Conservation (phyloP, 23 red algal species). For the Gracilaria caudata region DNA sequence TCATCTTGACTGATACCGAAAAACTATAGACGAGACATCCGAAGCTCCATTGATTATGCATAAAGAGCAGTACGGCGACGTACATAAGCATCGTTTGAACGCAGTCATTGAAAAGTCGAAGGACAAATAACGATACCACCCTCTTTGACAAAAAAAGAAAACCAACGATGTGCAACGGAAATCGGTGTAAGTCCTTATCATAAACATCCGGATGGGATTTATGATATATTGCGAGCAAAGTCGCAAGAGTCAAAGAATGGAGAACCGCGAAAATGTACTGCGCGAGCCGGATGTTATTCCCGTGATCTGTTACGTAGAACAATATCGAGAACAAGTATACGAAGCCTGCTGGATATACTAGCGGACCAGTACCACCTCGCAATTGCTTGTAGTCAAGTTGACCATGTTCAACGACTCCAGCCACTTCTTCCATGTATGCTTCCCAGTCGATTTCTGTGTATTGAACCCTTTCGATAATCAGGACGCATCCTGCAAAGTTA, state of each 20-base stretch:
- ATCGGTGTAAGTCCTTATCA: not conserved
- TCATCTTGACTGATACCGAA: constrained; percentile 94
- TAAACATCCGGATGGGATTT: constrained; percentile 2
- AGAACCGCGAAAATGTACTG: constrained; percentile 36
- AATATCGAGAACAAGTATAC: constrained; percentile 72
- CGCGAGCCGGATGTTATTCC: constrained; percentile 3
- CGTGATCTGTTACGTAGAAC: constrained; percentile 21
- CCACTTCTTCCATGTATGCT: constrained; percentile 73
- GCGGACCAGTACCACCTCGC: constrained; percentile 79
- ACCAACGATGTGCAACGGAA: constrained; percentile 20
- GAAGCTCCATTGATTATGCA: constrained; percentile 54
- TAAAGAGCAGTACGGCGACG: constrained; percentile 70
- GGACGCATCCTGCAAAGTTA: constrained; percentile 17
- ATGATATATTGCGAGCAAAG: constrained; percentile 15
- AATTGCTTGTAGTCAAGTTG: constrained; percentile 46
- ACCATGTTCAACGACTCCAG: constrained; percentile 33
- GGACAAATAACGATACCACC: constrained; percentile 82
- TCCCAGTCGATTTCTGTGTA: constrained; percentile 75
- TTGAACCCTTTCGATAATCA: constrained; percentile 33
- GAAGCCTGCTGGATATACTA: constrained; percentile 92
- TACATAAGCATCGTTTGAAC: constrained; percentile 76
- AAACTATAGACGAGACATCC: constrained; percentile 71
- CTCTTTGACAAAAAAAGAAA: constrained; percentile 77
- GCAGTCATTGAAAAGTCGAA: constrained; percentile 95
- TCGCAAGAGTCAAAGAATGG: constrained; percentile 4